Conservation (phyloP, 2,329 filamentous ascomycete genomes). For the Penicillium sclerotiorum region DNA sequence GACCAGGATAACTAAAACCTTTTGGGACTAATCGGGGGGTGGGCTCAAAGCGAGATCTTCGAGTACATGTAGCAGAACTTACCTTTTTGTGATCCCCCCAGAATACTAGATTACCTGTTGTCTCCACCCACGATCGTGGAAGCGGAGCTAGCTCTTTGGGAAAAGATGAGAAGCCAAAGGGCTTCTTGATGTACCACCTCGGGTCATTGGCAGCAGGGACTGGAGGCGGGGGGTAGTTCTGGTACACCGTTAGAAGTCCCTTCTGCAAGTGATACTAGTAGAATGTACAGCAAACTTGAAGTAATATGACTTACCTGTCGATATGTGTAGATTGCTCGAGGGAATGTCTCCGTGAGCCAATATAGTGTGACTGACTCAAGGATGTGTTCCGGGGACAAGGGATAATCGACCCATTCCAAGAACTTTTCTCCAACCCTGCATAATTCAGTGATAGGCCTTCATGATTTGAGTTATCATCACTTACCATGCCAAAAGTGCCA, state of each 20-base stretch:
- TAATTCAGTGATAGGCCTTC: not conserved
- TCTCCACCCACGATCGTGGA: conserved; percentile 41
- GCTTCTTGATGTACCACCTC: conserved; percentile 44
- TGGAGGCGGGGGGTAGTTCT: conserved; percentile 23
- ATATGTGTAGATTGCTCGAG: conserved; percentile 37
- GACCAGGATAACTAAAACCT: no score
- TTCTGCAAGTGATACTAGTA: not conserved
- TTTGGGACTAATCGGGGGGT: no score
- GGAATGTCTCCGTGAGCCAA: conserved; percentile 44
- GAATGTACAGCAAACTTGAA: not conserved
- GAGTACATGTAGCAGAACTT: no score
- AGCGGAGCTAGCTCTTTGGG: conserved; percentile 45
- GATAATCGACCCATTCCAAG: conserved; percentile 40
- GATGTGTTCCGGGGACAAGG: conserved; percentile 34
- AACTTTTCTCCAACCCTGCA: conserved; percentile 45
- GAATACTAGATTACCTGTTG: conserved; percentile 43
- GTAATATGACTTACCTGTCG: conserved; percentile 27
- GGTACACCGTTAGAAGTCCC: no score
- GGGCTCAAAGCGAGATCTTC: no score
- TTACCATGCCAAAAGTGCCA: conserved; percentile 38
- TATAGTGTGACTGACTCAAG: conserved; percentile 39
- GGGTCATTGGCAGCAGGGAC: conserved; percentile 22
- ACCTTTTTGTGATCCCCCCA: conserved; percentile 40
- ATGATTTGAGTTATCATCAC: not conserved
- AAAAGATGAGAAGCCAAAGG: conserved; percentile 52